Evolutionary conservation across 148 eudicot genomes (phyloP).

Genomic region (Rhododendron griersonianum): DNA sequence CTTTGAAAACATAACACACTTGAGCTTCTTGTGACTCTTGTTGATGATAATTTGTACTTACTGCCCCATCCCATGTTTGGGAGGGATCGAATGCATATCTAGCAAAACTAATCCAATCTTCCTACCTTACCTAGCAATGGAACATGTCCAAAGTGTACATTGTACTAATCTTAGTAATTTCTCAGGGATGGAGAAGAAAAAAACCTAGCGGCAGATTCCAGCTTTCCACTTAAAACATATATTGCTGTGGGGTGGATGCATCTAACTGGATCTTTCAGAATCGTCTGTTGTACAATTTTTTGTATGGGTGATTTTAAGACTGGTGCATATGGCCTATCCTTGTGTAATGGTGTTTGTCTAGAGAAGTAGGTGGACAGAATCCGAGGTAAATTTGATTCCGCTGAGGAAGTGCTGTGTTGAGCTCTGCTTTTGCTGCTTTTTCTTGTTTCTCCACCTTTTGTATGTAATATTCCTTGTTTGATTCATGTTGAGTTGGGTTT

Average conservation of each 20-base stretch:
- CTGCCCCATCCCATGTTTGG: neutral
- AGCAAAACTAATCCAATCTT: neutral
- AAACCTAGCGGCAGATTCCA: constrained; percentile 83
- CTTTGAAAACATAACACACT: too few species aligned
- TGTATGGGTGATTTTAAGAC: neutral
- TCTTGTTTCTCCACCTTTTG: constrained; percentile 19
- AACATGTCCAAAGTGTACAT: neutral
- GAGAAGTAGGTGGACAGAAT: constrained; percentile 9
- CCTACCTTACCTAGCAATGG: neutral
- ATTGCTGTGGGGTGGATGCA: neutral
- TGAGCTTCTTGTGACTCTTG: neutral
- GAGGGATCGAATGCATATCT: neutral
- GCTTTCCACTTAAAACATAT: constrained; percentile 42
- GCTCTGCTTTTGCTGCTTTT: constrained; percentile 16
- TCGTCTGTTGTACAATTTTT: constrained; percentile 5
- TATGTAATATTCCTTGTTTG: constrained; percentile 40
- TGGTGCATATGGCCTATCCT: constrained; percentile 1
- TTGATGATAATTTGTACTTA: neutral
- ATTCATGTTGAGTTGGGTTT: constrained; percentile 22
- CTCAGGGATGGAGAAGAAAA: constrained; percentile 95
- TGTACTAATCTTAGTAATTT: neutral
- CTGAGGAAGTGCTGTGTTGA: neutral
- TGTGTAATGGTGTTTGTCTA: constrained; percentile 4
- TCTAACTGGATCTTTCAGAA: constrained; percentile 6
- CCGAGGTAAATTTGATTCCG: neutral